Evolutionary conservation across 495 filamentous ascomycete genomes (phyloP).

Genomic region (Penicillium silybi): DNA sequence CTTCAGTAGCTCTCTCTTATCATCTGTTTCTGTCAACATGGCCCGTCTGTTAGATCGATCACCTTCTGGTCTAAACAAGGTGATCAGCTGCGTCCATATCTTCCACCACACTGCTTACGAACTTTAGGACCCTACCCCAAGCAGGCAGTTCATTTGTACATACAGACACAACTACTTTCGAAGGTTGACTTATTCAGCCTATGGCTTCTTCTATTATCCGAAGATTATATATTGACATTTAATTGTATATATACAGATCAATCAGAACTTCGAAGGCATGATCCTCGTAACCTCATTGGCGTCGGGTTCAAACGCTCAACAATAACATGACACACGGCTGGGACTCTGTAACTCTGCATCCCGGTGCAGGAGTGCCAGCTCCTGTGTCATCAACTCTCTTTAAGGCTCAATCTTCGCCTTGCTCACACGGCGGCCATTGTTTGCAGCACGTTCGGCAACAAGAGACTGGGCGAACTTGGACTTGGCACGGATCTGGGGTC

Average conservation of each 20-base stretch:
- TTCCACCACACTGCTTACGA: too few species aligned
- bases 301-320: background rate
- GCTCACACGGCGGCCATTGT: slow-evolving; percentile 29
- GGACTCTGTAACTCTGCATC: background rate
- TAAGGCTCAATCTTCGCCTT: slow-evolving; percentile 9
- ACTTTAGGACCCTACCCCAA: too few species aligned
- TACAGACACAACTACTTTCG: too few species aligned
- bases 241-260: background rate
- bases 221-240: background rate
- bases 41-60: too few species aligned
- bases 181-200: too few species aligned
- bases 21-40: too few species aligned
- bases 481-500: slow-evolving; percentile 38
- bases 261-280: background rate
- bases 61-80: too few species aligned
- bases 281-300: background rate
- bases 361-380: background rate
- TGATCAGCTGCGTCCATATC: too few species aligned
- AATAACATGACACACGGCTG: background rate
- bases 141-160: too few species aligned
- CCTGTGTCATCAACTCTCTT: background rate
- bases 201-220: background rate
- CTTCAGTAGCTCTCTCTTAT: too few species aligned
- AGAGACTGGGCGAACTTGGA: slow-evolving; percentile 45
- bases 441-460: slow-evolving; percentile 22